A percentile compares a stretch with the other conserved stretches of the same genome.
Evolutionary conservation across 371 early-diverging fungal genomes (phyloP).

Genomic region (Apophysomyces elegans): DNA sequence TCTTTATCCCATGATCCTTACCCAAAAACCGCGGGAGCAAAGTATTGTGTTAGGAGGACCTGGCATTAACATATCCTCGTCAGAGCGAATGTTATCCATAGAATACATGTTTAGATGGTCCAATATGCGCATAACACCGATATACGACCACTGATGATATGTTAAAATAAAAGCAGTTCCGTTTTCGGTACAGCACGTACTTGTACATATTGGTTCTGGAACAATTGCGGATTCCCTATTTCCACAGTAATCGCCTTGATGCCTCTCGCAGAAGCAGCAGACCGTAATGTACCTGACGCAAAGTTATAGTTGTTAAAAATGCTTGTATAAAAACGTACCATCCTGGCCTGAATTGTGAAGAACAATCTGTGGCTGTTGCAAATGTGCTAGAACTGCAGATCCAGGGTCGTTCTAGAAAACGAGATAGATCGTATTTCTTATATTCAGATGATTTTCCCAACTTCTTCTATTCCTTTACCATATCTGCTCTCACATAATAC

Average conservation of each 20-base stretch:
- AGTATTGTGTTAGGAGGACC: conserved; percentile 27
- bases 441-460: neutral
- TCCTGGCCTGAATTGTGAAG: conserved; percentile 47
- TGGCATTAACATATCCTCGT: conserved; percentile 15
- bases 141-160: conserved; percentile 32
- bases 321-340: conserved; percentile 22
- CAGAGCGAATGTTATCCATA: conserved; percentile 2
- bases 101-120: conserved; percentile 41
- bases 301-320: neutral
- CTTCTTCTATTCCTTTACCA: conserved; percentile 38
- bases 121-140: conserved; percentile 46
- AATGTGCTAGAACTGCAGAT: conserved; percentile 76
- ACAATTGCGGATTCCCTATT: conserved; percentile 78
- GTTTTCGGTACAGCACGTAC: conserved; percentile 54
- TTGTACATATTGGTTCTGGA: conserved; percentile 77
- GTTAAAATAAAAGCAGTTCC: conserved; percentile 59
- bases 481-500: conserved; percentile 86
- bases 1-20: conserved; percentile 49
- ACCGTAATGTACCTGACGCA: conserved; percentile 75
- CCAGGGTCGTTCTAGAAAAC: conserved; percentile 62
- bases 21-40: conserved; percentile 45
- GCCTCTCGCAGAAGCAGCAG: conserved; percentile 79
- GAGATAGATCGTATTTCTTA: neutral
- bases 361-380: conserved; percentile 87
- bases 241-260: conserved; percentile 90